Base-by-base conservation (phyloP, 208 protist species). In the Naegleria gruberi region DNA sequence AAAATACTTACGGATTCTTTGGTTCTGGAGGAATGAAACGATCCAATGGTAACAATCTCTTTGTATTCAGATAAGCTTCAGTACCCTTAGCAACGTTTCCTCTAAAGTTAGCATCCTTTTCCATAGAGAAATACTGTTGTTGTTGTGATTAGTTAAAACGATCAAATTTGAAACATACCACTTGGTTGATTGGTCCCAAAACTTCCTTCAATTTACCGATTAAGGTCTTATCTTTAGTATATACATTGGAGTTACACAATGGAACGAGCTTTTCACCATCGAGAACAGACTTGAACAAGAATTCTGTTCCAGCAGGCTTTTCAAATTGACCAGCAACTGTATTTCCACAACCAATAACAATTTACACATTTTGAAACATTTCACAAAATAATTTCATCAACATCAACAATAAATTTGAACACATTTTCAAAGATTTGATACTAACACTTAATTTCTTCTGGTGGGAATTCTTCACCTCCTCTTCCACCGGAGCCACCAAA, bases 1-100 rank as follows among this genome's bases (percentile, higher is more conserved):
- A 19, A 65, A 65, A 65, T 23, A 65, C 51, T 65, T 65, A 65
- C 51, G 82, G 82, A 41, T 55, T 87, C 43, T 87, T 87, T 40
- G 15, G 12, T 87, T 37, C 37, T 41, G 82, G 43, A 19, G 82
- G 82, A 46, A 87, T 5, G 44, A 87, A 87, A 40, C 41, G 43
- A 55, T 47, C 43, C 43, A 55, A 19, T 55, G 41, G 43, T 23
- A 47, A 45, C 19, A 51, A 40, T 40, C 82, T 15, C 6, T 51
- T 10, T 34, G 82, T 37, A 23, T 87, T 87, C 1, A 87, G 6
- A 41, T 41, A 87, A 46, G 12, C 19, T 1, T 46, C 34, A 34
- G 15, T 40, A 37, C 41, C 82, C 5, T 86, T 46, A n/a, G 5
- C 7, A n/a, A 30, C 55, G 5, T 46, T 55, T 55, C n/a, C 44